A percentile compares a stretch with the other conserved stretches of the same genome.
These are phyloP conservation scores for Metschnikowia cerradonensis DNA, from an alignment of 805 yeast species.

Conservation along the genomic window DNA sequence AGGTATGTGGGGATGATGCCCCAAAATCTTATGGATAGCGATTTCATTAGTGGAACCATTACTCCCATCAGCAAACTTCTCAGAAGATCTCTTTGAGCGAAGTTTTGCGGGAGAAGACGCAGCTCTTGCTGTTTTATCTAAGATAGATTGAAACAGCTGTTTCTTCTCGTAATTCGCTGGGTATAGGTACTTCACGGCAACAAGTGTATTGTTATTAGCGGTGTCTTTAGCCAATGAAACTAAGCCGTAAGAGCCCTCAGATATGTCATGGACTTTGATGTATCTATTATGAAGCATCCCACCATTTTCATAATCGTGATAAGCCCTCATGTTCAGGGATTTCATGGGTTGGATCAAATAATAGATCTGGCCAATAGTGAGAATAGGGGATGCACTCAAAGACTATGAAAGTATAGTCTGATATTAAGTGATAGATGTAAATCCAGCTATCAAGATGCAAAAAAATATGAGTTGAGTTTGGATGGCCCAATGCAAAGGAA, in stretches of 20 bases:
- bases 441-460: not conserved
- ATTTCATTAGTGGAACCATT: conserved; percentile 69
- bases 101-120: conserved; percentile 37
- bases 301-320: conserved; percentile 37
- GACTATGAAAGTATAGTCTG: not conserved
- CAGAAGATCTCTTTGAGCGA: conserved; percentile 16
- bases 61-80: conserved; percentile 17
- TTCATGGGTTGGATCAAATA: not conserved
- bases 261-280: conserved; percentile 65
- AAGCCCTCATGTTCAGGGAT: conserved; percentile 32
- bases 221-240: conserved; percentile 84
- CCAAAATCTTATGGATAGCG: conserved; percentile 58
- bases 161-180: conserved; percentile 43
- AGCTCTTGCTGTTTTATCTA: conserved; percentile 21
- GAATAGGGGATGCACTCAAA: not conserved
- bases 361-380: not conserved
- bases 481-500: conserved; percentile 1
- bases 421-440: not conserved
- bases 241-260: conserved; percentile 91
- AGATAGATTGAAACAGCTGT: conserved; percentile 18
- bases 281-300: conserved; percentile 58
- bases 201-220: conserved; percentile 43
- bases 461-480: not conserved
- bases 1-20: conserved; percentile 45
- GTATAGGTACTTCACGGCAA: conserved; percentile 83